phyloP scores from a whole-genome alignment of 495 filamentous ascomycete species.

The Lasiosphaeriaceae sp. region DNA sequence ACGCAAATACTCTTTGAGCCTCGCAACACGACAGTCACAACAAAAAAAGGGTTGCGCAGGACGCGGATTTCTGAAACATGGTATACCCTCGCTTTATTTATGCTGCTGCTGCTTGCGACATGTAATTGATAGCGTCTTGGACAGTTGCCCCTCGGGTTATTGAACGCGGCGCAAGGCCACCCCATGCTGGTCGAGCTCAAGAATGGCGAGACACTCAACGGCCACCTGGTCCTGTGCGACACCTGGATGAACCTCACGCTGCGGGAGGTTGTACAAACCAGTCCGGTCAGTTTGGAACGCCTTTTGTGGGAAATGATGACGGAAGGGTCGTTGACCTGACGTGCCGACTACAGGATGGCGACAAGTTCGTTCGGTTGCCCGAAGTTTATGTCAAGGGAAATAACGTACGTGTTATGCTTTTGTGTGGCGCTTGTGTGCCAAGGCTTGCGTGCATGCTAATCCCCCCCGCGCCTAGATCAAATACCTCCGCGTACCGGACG shows the following conservation, averaged over 20 bases:
- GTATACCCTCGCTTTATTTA: no score
- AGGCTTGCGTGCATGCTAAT: not conserved
- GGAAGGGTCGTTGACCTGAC: not conserved
- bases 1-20: no score
- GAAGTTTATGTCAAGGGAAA: slow-evolving; percentile 97
- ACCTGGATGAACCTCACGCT: slow-evolving; percentile 99
- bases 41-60: no score
- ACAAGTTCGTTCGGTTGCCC: slow-evolving; percentile 83
- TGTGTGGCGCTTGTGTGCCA: not conserved
- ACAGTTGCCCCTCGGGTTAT: slow-evolving; percentile 85
- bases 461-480: slow-evolving; percentile 78
- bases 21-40: no score
- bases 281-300: slow-evolving; percentile 48
- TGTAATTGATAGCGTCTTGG: no score
- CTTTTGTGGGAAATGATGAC: not conserved
- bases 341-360: slow-evolving; percentile 60
- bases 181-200: slow-evolving; percentile 99
- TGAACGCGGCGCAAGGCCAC: slow-evolving; percentile 94
- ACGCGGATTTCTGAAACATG: no score
- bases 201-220: slow-evolving; percentile 96
- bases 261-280: slow-evolving; percentile 97
- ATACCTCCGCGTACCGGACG: slow-evolving; percentile 92
- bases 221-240: slow-evolving; percentile 91
- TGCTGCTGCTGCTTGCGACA: not conserved
- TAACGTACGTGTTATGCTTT: slow-evolving; percentile 62